Evolutionary conservation across 2,329 filamentous ascomycete species (phyloP).

Genomic region (Nemania abortiva): DNA sequence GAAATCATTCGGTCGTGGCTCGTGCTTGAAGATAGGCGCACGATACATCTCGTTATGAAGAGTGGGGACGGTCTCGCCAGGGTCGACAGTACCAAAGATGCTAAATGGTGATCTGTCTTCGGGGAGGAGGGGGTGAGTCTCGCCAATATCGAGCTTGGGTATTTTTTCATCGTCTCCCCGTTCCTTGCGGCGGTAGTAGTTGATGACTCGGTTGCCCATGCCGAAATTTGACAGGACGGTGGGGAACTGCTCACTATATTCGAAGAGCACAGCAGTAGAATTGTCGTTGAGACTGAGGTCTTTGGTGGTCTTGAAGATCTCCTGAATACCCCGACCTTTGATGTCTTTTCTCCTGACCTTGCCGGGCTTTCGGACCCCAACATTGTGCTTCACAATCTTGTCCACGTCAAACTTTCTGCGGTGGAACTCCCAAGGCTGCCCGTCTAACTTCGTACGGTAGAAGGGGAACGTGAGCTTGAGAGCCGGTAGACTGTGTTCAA

Average conservation of each 20-base stretch:
- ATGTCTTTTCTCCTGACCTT: slow-evolving; percentile 84
- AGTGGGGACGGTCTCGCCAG: slow-evolving; percentile 89
- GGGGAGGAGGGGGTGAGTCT: slow-evolving; percentile 86
- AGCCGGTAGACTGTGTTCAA: slow-evolving; percentile 94
- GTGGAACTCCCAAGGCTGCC: slow-evolving; percentile 74
- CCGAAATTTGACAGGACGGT: slow-evolving; percentile 94
- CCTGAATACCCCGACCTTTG: slow-evolving; percentile 81
- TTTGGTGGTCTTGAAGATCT: slow-evolving; percentile 82
- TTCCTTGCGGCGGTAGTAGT: slow-evolving; percentile 92
- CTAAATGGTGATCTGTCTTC: slow-evolving; percentile 97
- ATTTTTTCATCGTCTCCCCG: slow-evolving; percentile 78
- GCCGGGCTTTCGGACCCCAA: slow-evolving; percentile 63
- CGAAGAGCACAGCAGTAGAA: slow-evolving; percentile 86
- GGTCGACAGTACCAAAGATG: slow-evolving; percentile 91
- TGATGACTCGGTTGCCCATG: slow-evolving; percentile 96
- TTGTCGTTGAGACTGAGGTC: slow-evolving; percentile 91
- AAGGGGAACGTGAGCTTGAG: slow-evolving; percentile 94
- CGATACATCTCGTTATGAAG: slow-evolving; percentile 96
- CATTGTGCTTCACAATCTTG: slow-evolving; percentile 55
- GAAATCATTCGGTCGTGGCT: slow-evolving; percentile 83
- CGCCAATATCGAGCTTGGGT: slow-evolving; percentile 86
- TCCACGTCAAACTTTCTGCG: slow-evolving; percentile 78
- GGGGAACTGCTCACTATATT: slow-evolving; percentile 95
- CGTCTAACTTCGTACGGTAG: slow-evolving; percentile 87
- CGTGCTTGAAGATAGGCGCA: slow-evolving; percentile 91